A percentile compares a stretch with the other conserved stretches of the same genome.
phyloP scores from a whole-genome alignment of 139 green algal genomes.

The Tetradesmus obliquus region DNA sequence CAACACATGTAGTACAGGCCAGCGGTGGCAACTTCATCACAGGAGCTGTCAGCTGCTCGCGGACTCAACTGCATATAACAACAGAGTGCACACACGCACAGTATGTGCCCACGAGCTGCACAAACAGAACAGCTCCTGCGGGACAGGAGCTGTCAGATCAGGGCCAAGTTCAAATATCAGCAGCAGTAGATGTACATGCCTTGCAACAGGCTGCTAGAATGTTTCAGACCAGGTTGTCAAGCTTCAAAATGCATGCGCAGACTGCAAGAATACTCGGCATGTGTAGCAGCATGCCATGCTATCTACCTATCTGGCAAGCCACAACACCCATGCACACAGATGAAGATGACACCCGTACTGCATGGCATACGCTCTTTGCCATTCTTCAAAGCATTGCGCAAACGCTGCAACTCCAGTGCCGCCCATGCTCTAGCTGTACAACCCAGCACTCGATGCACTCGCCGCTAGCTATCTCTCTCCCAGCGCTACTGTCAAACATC shows the following conservation, averaged over 20 bases:
- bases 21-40: background rate
- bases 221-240: background rate
- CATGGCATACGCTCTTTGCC: background rate
- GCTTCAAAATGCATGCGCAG: background rate
- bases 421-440: background rate
- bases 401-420: background rate
- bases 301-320: background rate
- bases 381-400: background rate
- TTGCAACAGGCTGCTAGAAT: background rate
- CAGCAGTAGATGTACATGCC: too few relatives aligned
- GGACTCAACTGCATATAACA: too few relatives aligned
- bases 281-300: background rate
- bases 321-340: background rate
- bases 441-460: background rate
- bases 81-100: too few relatives aligned
- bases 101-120: too few relatives aligned
- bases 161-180: too few relatives aligned
- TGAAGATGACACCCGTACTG: background rate
- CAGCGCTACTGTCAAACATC: background rate
- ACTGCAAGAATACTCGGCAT: background rate
- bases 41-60: background rate
- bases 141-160: too few relatives aligned
- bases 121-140: too few relatives aligned
- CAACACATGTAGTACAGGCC: too few relatives aligned
- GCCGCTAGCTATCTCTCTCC: background rate